Conservation (phyloP, 345 rosid species). For the Ailanthus altissimus region DNA sequence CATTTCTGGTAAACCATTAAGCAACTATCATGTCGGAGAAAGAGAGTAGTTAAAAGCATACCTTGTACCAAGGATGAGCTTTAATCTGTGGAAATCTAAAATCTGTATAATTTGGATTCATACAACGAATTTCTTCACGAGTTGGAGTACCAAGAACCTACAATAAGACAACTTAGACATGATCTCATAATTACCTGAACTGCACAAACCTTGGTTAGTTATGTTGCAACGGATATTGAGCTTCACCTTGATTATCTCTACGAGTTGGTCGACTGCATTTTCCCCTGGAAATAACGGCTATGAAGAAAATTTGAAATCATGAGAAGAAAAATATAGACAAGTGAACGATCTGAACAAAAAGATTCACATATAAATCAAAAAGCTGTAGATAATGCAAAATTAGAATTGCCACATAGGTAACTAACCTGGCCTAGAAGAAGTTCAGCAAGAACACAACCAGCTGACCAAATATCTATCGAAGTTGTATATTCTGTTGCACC, state of each 20-base stretch:
- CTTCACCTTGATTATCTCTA: conserved; percentile 76
- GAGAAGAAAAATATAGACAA: neutral
- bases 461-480: conserved; percentile 89
- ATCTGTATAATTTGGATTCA: conserved; percentile 85
- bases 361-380: conserved; percentile 2
- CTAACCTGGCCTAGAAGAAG: conserved; percentile 81
- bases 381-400: neutral
- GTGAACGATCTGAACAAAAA: neutral
- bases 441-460: conserved; percentile 91
- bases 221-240: neutral
- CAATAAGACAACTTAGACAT: conserved; percentile 24
- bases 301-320: conserved; percentile 8
- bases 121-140: conserved; percentile 90
- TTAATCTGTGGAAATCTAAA: conserved; percentile 76
- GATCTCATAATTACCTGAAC: conserved; percentile 1
- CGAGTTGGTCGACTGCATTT: conserved; percentile 86
- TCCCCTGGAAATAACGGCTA: conserved; percentile 87
- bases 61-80: conserved; percentile 95
- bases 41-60: conserved; percentile 19
- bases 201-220: conserved; percentile 2
- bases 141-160: conserved; percentile 94
- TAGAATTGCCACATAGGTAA: conserved; percentile 12
- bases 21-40: conserved; percentile 7
- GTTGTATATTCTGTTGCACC: conserved; percentile 82
- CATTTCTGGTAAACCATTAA: conserved; percentile 5